Evolutionary conservation across 495 filamentous ascomycete genomes (phyloP), one percentile per base, ranked within the genome.

Genomic region (Hypoxylon intermedium): DNA sequence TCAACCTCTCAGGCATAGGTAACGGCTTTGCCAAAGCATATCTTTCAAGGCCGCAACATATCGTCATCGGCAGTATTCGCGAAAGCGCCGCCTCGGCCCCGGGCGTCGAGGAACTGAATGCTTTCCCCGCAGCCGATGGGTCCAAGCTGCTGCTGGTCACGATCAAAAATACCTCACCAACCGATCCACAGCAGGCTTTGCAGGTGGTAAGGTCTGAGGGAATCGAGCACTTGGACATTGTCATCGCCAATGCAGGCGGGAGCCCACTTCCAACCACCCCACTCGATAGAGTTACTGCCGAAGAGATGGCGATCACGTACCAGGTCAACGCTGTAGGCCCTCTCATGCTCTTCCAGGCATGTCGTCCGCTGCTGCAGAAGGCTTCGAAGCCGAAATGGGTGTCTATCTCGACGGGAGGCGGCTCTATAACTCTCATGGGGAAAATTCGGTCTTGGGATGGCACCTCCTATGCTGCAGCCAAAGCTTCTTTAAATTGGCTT

Each of bases 161-260:
- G 23, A 72, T 82, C 43, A 77, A 82, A 38, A 66, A 44, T 13
- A 66, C 67, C 18, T 73, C 63, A 0, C 23, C 48, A 2, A 74
- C 68, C 9, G 75, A 78, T 47, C 44, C 74, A 1, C 40, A 61
- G 0, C 38, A 48, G 12, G 67, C 67, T 34, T 61, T 75, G 1
- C 30, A 73, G 24, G 46, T 43, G 9, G 46, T 75, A 0, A 42
- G 57, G 12, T 28, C 58, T 18, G 58, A 72, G 12, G 71, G 69
- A 1, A 74, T 84, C 64, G 63, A 61, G 19, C 53, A 73, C 34
- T 41, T 84, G 21, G 77, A 83, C 56, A 65, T 79, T 28, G 67
- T 84, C 2, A 76, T 84, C 30, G 75, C 80, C 33, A 82, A 82
- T 52, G 77, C 79, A 16, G 79, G 74, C 13, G 64, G 2, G 18